phyloP scores from a whole-genome alignment of 1,284 basidiomycete species.

The Ceratobasidium sp. region DNA sequence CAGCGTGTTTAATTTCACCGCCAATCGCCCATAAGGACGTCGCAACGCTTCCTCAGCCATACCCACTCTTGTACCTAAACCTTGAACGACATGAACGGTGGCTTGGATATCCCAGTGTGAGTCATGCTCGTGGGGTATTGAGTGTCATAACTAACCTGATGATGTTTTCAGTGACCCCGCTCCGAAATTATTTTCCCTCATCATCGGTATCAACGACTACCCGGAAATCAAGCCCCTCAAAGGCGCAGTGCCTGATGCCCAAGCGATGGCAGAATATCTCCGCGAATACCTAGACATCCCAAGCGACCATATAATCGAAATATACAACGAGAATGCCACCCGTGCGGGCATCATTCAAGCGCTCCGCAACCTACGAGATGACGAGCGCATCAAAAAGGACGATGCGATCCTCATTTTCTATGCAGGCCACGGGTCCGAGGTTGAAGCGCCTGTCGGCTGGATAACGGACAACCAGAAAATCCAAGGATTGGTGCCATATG shows the following conservation, averaged over 20 bases:
- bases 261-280: slow-evolving; percentile 73
- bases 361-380: slow-evolving; percentile 70
- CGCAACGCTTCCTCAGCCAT: too few relatives aligned
- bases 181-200: background rate
- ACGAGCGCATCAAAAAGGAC: slow-evolving; percentile 67
- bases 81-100: too few relatives aligned
- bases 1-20: too few relatives aligned
- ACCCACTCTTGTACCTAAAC: too few relatives aligned
- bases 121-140: too few relatives aligned
- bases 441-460: slow-evolving; percentile 61
- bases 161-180: background rate
- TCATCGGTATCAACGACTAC: slow-evolving; percentile 32
- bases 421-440: slow-evolving; percentile 73
- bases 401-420: slow-evolving; percentile 77
- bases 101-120: too few relatives aligned
- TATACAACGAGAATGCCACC: slow-evolving; percentile 70
- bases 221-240: background rate
- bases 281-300: slow-evolving; percentile 68
- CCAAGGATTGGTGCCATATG: slow-evolving; percentile 73
- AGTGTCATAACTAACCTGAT: too few relatives aligned
- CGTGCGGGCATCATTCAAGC: slow-evolving; percentile 69
- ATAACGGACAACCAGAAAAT: slow-evolving; percentile 57
- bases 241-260: slow-evolving; percentile 50
- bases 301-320: slow-evolving; percentile 67
- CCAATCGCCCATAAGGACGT: too few relatives aligned